A percentile compares a stretch with the other conserved stretches of the same genome.
Conservation (phyloP, 441 rosid species). For the Breynia disticha region DNA sequence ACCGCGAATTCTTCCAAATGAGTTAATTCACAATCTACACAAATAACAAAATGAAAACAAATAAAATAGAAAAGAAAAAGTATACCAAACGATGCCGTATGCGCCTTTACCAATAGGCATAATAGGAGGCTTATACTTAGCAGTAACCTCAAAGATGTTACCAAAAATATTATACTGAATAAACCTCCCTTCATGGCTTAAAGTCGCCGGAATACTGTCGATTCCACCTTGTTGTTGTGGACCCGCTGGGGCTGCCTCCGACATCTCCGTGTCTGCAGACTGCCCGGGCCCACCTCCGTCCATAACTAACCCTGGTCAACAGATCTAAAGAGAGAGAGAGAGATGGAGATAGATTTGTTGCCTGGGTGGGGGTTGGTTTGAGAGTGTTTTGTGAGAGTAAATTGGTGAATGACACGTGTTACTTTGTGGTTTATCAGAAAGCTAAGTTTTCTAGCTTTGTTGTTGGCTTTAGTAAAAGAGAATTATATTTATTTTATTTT, state of each 20-base stretch:
- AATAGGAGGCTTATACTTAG: constrained; percentile 87
- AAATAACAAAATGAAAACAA: neutral
- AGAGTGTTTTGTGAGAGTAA: no score
- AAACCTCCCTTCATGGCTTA: constrained; percentile 82
- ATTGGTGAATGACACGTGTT: no score
- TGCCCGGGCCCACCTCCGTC: constrained; percentile 31
- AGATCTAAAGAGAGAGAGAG: no score
- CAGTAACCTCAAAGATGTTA: constrained; percentile 86
- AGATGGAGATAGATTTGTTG: no score
- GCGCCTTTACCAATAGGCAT: constrained; percentile 88
- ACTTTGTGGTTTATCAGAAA: no score
- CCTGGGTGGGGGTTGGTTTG: no score
- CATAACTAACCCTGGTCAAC: constrained; percentile 20
- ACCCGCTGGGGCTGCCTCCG: constrained; percentile 33
- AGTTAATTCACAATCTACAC: no score
- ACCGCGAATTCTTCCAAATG: no score
- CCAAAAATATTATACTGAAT: constrained; percentile 92
- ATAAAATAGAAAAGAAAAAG: neutral
- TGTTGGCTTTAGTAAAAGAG: no score
- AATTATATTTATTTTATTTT: no score
- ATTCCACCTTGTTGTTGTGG: constrained; percentile 34
- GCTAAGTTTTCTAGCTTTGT: no score
- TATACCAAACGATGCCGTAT: constrained; percentile 83
- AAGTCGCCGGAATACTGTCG: constrained; percentile 70
- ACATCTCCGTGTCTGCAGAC: constrained; percentile 59